Base-by-base conservation (phyloP, 1,139 yeast genomes). In the Kazachstania sp. region DNA sequence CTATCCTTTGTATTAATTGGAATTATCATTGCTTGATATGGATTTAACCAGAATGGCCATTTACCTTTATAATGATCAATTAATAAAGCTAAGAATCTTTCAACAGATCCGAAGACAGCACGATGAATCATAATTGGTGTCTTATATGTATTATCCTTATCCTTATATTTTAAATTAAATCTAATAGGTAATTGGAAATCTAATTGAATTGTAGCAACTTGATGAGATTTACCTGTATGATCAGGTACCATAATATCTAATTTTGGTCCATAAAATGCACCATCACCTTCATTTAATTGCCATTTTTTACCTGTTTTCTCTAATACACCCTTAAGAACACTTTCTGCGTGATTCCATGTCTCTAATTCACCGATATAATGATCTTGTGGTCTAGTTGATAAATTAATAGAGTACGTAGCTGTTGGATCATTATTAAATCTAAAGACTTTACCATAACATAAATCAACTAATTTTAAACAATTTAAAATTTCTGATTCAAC, bases 11-110 rank as follows among this genome's bases (percentile, higher is more conserved):
- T 92, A 49, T 75, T 82, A 4, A 92, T 83, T 1, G 98, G 97
- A 5, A 94, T 75, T 3, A 92, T 76, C 39, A 85, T 73, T 0
- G 94, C 95, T 64, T 92, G 99, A 54, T 95, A 75, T n/a, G 98
- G 97, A 52, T 85, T 86, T 50, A 92, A 68, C 98, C 98, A 92
- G 64, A 94, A 92, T 12, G 99, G 99, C 98, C 99, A 92, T 56
- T 84, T 84, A 0, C 98, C 99, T 48, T 79, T 79, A 64, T 81
- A 90, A 58, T 90, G 95, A 63, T 94, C 98, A 44, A 90, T 79
- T 50, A 92, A 71, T 54, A 94, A 79, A 3, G 97, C 97, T 66
- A 92, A 72, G 66, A 92, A 90, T 56, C 99, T 75, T 65, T 92
- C 98, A 23, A 92, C 74, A 0, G 96, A 86, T 0, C 99, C 99